These are phyloP conservation scores for Pelargonium cotyledonis DNA, from an alignment of 441 rosid genomes.

Conservation along the genomic window DNA sequence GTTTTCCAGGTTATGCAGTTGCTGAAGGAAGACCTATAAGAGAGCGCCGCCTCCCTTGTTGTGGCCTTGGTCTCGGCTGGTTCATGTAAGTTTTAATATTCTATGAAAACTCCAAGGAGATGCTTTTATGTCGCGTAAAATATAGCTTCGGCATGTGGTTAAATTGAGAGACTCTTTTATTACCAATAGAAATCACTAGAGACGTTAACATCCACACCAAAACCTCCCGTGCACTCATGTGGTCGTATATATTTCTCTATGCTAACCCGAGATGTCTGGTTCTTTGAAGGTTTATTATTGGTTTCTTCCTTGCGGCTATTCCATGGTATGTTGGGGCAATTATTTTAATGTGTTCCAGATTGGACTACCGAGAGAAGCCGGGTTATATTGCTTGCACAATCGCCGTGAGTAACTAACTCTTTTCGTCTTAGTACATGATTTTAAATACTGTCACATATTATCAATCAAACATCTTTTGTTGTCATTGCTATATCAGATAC, in stretches of 20 bases:
- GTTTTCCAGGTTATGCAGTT: conserved; percentile 53
- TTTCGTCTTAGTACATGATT: conserved; percentile 1
- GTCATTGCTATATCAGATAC: not conserved
- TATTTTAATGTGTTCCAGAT: conserved; percentile 48
- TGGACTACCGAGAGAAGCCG: conserved; percentile 72
- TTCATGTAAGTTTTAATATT: conserved; percentile 51
- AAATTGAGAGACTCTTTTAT: not conserved
- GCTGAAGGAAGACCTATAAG: conserved; percentile 86
- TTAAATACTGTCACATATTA: too few relatives aligned
- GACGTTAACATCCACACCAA: not conserved
- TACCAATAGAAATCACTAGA: too few relatives aligned
- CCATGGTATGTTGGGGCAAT: conserved; percentile 83
- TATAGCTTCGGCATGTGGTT: too few relatives aligned
- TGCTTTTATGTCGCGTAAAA: too few relatives aligned
- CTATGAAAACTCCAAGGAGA: not conserved
- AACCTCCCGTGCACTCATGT: too few relatives aligned
- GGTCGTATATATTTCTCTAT: not conserved
- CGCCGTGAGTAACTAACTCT: conserved; percentile 52
- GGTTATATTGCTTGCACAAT: conserved; percentile 75
- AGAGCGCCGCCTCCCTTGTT: conserved; percentile 75
- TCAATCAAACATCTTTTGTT: too few relatives aligned
- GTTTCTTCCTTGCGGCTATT: conserved; percentile 72
- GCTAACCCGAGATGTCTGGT: not conserved
- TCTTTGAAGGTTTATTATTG: conserved; percentile 71
- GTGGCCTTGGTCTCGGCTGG: conserved; percentile 88